Percentiles rank a stretch among this genome's conserved stretches.
phyloP scores from a whole-genome alignment of 441 rosid species.

The Populus hybrid region DNA sequence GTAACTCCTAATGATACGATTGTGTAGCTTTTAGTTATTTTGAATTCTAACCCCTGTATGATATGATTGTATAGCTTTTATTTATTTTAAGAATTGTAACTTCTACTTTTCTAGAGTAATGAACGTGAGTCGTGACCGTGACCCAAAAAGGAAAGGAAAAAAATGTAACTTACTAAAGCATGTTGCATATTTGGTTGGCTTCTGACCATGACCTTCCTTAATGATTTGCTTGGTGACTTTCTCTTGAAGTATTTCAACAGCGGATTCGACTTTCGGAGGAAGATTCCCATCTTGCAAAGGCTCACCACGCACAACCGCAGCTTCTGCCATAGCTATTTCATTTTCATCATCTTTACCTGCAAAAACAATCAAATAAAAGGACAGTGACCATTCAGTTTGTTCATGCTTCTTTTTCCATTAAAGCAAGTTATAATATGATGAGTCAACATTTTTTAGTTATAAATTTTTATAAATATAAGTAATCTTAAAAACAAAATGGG shows the following conservation, averaged over 20 bases:
- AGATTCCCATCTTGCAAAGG: conserved; percentile 52
- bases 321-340: conserved; percentile 57
- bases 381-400: neutral
- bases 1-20: no score
- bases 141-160: neutral
- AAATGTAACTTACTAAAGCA: conserved; percentile 68
- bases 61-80: neutral
- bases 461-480: no score
- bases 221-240: conserved; percentile 85
- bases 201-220: conserved; percentile 88
- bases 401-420: neutral
- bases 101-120: neutral
- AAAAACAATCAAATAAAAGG: neutral
- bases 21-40: no score
- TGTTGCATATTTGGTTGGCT: conserved; percentile 85
- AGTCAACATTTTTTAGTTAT: no score
- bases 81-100: neutral
- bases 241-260: conserved; percentile 62
- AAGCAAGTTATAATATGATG: neutral
- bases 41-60: neutral
- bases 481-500: no score
- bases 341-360: conserved; percentile 48
- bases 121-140: neutral
- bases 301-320: conserved; percentile 55
- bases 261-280: conserved; percentile 73